Percentiles rank a stretch among this genome's conserved stretches.
Evolutionary conservation across 2,329 filamentous ascomycete genomes (phyloP).

Genomic region (Cadophora gregata): DNA sequence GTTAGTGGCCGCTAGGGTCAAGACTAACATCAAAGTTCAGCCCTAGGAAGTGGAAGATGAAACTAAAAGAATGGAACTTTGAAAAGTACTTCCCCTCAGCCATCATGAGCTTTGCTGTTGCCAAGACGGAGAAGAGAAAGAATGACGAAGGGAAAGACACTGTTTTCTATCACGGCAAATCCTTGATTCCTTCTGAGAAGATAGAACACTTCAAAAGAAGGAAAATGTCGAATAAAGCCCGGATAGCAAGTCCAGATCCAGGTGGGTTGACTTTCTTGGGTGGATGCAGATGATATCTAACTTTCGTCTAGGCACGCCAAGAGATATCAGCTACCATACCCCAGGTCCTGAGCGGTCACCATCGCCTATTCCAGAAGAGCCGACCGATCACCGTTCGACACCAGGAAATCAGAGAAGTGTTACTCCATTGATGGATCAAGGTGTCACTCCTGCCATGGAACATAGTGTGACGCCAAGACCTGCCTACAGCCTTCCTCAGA

Average conservation of each 20-base stretch:
- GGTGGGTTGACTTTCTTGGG: background rate
- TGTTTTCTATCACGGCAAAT: conserved; percentile 19
- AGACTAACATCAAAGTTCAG: conserved; percentile 11
- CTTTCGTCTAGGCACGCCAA: conserved; percentile 17
- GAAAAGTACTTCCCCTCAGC: conserved; percentile 22
- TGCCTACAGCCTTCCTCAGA: conserved; percentile 7
- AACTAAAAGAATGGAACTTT: conserved; percentile 22
- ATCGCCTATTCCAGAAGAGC: conserved; percentile 18
- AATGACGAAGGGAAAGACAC: conserved; percentile 17
- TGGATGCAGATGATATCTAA: background rate
- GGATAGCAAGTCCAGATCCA: conserved; percentile 17
- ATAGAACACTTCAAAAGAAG: conserved; percentile 23
- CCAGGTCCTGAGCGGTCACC: conserved; percentile 20
- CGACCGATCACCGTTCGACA: conserved; percentile 14
- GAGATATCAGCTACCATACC: conserved; percentile 21
- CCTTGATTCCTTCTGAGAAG: conserved; percentile 19
- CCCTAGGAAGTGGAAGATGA: conserved; percentile 23
- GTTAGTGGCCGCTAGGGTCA: background rate
- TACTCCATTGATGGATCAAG: conserved; percentile 14
- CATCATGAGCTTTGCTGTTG: conserved; percentile 21
- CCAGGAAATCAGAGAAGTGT: conserved; percentile 19
- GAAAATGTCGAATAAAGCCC: conserved; percentile 18
- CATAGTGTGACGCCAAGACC: conserved; percentile 19
- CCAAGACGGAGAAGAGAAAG: conserved; percentile 23
- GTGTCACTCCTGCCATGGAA: conserved; percentile 12